phyloP scores from a whole-genome alignment of 2,329 filamentous ascomycete genomes.

The Penicillium palitans region DNA sequence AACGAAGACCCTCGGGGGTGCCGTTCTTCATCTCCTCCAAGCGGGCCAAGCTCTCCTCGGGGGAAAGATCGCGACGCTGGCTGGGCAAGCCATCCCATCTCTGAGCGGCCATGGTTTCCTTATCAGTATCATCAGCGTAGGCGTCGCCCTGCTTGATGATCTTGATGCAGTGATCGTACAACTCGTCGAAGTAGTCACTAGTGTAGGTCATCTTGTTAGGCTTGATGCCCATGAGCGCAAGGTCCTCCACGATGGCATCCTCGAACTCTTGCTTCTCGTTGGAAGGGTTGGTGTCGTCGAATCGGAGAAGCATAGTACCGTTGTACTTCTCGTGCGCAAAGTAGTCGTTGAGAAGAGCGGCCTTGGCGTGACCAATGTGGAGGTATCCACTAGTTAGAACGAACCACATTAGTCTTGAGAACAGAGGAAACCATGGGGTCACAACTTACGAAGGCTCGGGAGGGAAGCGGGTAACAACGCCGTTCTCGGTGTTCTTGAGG shows the following conservation, averaged over 20 bases:
- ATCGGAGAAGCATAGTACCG: conserved; percentile 77
- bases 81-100: conserved; percentile 82
- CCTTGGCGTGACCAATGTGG: conserved; percentile 95
- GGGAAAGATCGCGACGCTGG: conserved; percentile 71
- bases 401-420: background rate
- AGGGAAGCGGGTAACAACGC: conserved; percentile 87
- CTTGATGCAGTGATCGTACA: conserved; percentile 80
- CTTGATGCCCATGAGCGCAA: conserved; percentile 86
- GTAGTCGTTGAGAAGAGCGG: conserved; percentile 90
- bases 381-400: conserved; percentile 64
- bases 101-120: conserved; percentile 83
- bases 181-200: conserved; percentile 90
- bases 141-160: conserved; percentile 85
- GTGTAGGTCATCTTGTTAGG: conserved; percentile 86
- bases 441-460: conserved; percentile 79
- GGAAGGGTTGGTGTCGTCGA: conserved; percentile 95
- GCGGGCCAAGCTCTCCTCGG: conserved; percentile 81
- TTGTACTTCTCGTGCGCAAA: conserved; percentile 93
- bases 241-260: conserved; percentile 88
- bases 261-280: conserved; percentile 98
- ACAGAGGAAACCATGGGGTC: background rate
- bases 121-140: conserved; percentile 91
- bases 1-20: conserved; percentile 72
- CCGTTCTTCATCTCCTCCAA: conserved; percentile 94
- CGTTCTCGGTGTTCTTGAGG: conserved; percentile 79